Conservation (phyloP, 1,139 yeast genomes). For the Pichia norvegensis region DNA sequence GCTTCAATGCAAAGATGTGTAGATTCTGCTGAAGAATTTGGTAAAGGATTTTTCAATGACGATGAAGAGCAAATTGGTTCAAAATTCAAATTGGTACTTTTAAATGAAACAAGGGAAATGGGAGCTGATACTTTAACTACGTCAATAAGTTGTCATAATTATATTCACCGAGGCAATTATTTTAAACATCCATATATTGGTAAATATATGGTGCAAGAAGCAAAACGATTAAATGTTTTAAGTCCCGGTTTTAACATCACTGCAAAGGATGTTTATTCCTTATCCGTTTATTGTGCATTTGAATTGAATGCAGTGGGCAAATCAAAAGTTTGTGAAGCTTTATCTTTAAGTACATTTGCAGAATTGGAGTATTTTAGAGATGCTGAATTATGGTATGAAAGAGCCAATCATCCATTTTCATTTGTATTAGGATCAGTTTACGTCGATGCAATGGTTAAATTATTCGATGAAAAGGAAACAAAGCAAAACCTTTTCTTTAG, state of each 20-base stretch:
- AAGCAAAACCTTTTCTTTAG: constrained; percentile 19
- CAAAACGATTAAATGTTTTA: constrained; percentile 19
- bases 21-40: constrained; percentile 25
- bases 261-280: constrained; percentile 32
- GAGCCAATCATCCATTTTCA: constrained; percentile 43
- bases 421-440: constrained; percentile 40
- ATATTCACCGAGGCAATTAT: constrained; percentile 14
- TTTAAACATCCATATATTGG: constrained; percentile 13
- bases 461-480: constrained; percentile 33
- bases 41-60: constrained; percentile 22
- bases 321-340: constrained; percentile 44
- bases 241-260: constrained; percentile 35
- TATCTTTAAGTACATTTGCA: constrained; percentile 41
- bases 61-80: constrained; percentile 9
- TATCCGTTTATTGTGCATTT: constrained; percentile 44
- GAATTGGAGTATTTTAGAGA: constrained; percentile 39
- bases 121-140: constrained; percentile 26
- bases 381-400: constrained; percentile 39
- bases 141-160: constrained; percentile 20
- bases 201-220: constrained; percentile 15
- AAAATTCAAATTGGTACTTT: constrained; percentile 13
- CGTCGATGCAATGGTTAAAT: constrained; percentile 40
- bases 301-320: constrained; percentile 44
- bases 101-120: constrained; percentile 19
- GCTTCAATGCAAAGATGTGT: constrained; percentile 25